phyloP scores from a whole-genome alignment of 768 basidiomycete species.

The Floccularia luteovirens region DNA sequence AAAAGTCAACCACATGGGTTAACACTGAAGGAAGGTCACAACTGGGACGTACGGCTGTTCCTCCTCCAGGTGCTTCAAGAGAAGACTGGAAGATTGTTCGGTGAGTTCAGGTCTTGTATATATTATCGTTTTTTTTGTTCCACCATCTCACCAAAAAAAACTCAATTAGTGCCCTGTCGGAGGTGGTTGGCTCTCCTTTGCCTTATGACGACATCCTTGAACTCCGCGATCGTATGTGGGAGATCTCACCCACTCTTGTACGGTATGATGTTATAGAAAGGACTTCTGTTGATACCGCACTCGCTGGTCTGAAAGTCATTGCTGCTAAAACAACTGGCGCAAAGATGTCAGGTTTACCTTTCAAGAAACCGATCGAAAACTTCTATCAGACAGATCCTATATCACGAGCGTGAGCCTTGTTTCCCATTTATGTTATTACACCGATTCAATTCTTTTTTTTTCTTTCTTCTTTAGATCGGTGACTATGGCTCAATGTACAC shows the following conservation, averaged over 20 bases:
- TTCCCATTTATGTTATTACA: not conserved
- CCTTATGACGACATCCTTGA: slow-evolving; percentile 85
- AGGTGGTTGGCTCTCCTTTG: slow-evolving; percentile 70
- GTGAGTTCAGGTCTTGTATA: slow-evolving; percentile 28
- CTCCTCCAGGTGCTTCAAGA: slow-evolving; percentile 88
- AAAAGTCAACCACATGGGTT: slow-evolving; percentile 84
- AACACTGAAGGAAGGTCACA: slow-evolving; percentile 96
- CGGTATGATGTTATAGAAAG: slow-evolving; percentile 78
- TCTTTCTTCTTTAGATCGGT: slow-evolving; percentile 51
- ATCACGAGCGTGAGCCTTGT: slow-evolving; percentile 73
- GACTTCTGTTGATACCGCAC: slow-evolving; percentile 65
- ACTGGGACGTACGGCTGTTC: slow-evolving; percentile 84
- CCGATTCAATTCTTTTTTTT: not conserved
- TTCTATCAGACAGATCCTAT: slow-evolving; percentile 98
- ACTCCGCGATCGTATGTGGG: slow-evolving; percentile 93
- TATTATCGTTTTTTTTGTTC: not conserved
- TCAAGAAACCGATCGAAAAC: slow-evolving; percentile 80
- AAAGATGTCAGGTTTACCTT: slow-evolving; percentile 49
- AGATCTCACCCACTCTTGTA: slow-evolving; percentile 85
- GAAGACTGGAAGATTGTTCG: slow-evolving; percentile 98
- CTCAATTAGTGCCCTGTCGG: slow-evolving; percentile 88
- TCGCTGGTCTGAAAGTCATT: slow-evolving; percentile 60
- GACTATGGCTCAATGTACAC: slow-evolving; percentile 93
- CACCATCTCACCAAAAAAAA: too few species aligned
- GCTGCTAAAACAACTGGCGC: slow-evolving; percentile 40